Base-by-base conservation (phyloP, 495 filamentous ascomycete species). In the Neurospora sublineolata region DNA sequence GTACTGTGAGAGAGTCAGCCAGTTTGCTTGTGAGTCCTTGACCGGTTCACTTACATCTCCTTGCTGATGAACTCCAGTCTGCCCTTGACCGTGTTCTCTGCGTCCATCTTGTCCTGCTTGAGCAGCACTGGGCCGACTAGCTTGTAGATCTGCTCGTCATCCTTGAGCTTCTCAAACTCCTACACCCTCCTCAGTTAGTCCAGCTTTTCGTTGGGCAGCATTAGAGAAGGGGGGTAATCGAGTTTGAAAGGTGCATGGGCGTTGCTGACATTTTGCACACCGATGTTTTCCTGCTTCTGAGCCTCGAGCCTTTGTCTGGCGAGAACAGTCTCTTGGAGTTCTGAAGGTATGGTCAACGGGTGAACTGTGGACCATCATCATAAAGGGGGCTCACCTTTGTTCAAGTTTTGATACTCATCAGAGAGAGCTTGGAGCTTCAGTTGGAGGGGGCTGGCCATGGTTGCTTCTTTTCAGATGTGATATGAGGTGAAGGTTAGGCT, bases 251-350 rank as follows among this genome's bases (percentile, higher is more conserved):
- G 0, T 33, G 4, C 0, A 33, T 33, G 33, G 33, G 33, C 33
- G 33, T 33, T 33, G 33, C 33, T 73, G 44, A 93, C 92, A 80
- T 92, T 92, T 79, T 97, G 89, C 1, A 99, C 95, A 30, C 90
- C 89, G 68, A 89, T 82, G 79, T 97, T 98, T 80, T 99, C 95
- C 78, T 97, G 91, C 74, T 91, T 89, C 81, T 99, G 95, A 36
- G 93, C 92, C 80, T 97, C 94, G 52, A 99, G 90, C 80, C 91
- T 94, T 81, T 99, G 94, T 58, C 93, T 89, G n/a, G 94, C 90
- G 23, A 89, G 84, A 60, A 98, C 86, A 30, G 88, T 81, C 60
- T 86, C 84, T 80, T 91, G 90, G 68, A 98, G 87, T 73, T 98
- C 95, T 96, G 74, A n/a, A 27, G 18, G 27, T 36, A 14, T 69